Base-by-base conservation (phyloP, 2,329 filamentous ascomycete genomes). In the Fusarium mangiferae region DNA sequence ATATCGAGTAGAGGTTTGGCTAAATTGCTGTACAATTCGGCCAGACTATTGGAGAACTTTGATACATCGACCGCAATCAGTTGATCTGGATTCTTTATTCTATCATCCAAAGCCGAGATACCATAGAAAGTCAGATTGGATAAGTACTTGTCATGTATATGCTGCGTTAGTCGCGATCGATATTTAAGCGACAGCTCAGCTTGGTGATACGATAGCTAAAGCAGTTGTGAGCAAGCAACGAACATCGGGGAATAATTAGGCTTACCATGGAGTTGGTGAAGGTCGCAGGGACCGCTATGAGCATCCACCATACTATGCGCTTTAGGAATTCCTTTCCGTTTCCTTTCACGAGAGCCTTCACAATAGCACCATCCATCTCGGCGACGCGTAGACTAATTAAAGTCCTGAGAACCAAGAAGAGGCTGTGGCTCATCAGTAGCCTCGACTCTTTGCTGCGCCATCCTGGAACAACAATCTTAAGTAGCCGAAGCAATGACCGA, bases 91-190 rank as follows among this genome's bases (percentile, higher is more conserved):
- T 99, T 99, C 87, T 98, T 98, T 88, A 99, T 98, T 80, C 96
- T 91, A 81, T 99, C 96, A 79, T 99, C 96, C 41, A 99, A 88
- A 1, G 96, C 95, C 2, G 95, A 97, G 59, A 99, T 93, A 7
- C 95, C 95, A 82, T 99, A 99, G 82, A 98, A 99, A 2, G 96
- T 98, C 90, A 99, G 93, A 68, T 98, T 93, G n/a, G 94, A 95
- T 20, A 99, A 89, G 82, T 99, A 99, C 81, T 95, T 94, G 81
- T 97, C 93, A 84, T 99, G 96, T 57, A 99, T 96, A 81, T 95
- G 88, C 79, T 96, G 93, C n/a, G 96, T 99, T 39, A 99, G 88
- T 51, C 96, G 91, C 44, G 95, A 96, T 70, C 96, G 92, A 82
- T 99, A 99, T 80, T 96, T 94, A 36, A 99, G 87, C 1, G 96